These are phyloP conservation scores for Diplotaxis tenuifolia DNA, from an alignment of 345 rosid species.

Conservation along the genomic window DNA sequence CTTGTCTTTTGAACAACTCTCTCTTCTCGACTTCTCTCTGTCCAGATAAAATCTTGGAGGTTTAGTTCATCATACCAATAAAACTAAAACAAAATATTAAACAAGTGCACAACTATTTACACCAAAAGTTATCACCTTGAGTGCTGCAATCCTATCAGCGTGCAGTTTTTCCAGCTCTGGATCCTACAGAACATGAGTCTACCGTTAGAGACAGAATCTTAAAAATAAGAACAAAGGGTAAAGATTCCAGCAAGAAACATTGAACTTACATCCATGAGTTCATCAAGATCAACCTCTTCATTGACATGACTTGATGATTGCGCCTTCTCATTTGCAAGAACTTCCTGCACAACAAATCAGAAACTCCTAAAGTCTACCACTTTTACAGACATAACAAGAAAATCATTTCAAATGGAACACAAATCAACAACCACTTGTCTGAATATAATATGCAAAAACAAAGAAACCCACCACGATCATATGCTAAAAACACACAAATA, in stretches of 20 bases:
- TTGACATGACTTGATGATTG: conserved; percentile 56
- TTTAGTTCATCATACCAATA: conserved; percentile 34
- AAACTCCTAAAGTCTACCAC: background rate
- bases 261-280: conserved; percentile 86
- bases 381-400: conserved; percentile 7
- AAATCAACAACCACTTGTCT: background rate
- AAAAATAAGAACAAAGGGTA: background rate
- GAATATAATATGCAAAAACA: background rate
- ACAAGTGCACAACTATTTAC: background rate
- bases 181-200: conserved; percentile 53
- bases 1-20: conserved; percentile 69
- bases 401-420: background rate
- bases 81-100: too few relatives aligned
- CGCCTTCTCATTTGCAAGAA: conserved; percentile 66
- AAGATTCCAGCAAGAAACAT: background rate
- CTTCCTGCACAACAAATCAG: conserved; percentile 44
- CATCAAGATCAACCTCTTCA: conserved; percentile 85
- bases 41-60: conserved; percentile 15
- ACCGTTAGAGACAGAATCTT: background rate
- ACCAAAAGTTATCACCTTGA: conserved; percentile 53
- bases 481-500: background rate
- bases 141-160: conserved; percentile 85
- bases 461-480: background rate
- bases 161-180: conserved; percentile 94
- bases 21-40: conserved; percentile 95